phyloP scores from a whole-genome alignment of 2,329 filamentous ascomycete species.

The Saccharata proteae region DNA sequence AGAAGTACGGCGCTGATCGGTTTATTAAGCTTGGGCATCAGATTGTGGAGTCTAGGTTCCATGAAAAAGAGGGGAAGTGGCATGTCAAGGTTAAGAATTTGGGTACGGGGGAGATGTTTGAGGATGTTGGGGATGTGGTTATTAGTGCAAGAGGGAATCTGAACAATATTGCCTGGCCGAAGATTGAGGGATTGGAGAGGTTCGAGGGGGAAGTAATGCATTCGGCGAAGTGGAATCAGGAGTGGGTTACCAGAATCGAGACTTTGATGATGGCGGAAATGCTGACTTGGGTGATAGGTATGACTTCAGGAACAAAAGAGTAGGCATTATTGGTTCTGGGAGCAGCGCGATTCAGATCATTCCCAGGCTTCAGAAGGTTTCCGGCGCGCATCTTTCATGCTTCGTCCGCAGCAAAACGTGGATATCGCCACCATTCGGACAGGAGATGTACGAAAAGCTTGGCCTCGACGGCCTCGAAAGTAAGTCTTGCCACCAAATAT shows the following conservation, averaged over 20 bases:
- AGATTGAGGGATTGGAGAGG: constrained; percentile 19
- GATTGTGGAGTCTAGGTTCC: constrained; percentile 21
- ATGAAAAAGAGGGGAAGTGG: constrained; percentile 24
- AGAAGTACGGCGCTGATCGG: constrained; percentile 24
- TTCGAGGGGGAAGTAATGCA: constrained; percentile 25
- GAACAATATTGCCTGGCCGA: constrained; percentile 21
- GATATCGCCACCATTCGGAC: constrained; percentile 23
- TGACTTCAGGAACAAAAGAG: constrained; percentile 20
- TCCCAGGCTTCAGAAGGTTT: constrained; percentile 23
- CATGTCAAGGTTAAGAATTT: constrained; percentile 22
- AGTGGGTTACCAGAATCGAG: constrained; percentile 11
- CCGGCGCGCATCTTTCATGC: constrained; percentile 18
- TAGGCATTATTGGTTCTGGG: constrained; percentile 23
- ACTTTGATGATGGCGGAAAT: background rate
- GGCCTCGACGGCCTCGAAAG: constrained; percentile 20
- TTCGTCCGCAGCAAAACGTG: constrained; percentile 24
- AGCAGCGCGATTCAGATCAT: constrained; percentile 31
- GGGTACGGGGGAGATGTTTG: constrained; percentile 15
- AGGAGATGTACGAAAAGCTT: constrained; percentile 19
- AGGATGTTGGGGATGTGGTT: constrained; percentile 19
- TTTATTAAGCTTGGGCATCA: constrained; percentile 26
- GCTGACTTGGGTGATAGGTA: constrained; percentile 12
- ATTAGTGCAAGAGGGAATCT: constrained; percentile 21
- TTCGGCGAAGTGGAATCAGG: constrained; percentile 22
- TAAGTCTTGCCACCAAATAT: background rate